Conservation (phyloP, 2,329 filamentous ascomycete species). For the Furcasterigmium furcatum region DNA sequence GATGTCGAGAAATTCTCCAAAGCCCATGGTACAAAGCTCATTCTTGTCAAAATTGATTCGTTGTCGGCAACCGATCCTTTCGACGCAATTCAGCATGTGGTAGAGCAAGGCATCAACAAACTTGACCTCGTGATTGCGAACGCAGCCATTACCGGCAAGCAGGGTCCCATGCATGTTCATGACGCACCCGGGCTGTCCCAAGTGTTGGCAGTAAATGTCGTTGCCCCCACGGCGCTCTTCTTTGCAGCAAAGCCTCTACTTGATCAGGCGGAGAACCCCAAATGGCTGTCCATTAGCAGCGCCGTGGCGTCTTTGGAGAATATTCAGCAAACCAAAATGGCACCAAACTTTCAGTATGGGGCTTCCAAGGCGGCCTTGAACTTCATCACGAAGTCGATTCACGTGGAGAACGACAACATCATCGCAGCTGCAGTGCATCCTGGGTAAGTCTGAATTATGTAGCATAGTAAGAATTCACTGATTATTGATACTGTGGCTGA, state of each 20-base stretch:
- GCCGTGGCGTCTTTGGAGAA: no score
- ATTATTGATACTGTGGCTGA: not conserved
- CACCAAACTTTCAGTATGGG: not conserved
- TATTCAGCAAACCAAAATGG: no score
- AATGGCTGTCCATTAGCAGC: constrained; percentile 23
- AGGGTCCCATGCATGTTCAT: not conserved
- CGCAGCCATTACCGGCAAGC: constrained; percentile 7
- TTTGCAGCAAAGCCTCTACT: constrained; percentile 27
- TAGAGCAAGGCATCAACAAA: constrained; percentile 19
- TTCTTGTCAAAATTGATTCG: constrained; percentile 27
- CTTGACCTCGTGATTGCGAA: constrained; percentile 26
- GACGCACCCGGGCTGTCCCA: not conserved
- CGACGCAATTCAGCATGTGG: constrained; percentile 19
- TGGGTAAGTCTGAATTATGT: not conserved
- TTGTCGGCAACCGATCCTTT: constrained; percentile 19
- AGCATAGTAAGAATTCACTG: no score
- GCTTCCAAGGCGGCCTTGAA: not conserved
- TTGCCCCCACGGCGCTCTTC: constrained; percentile 23
- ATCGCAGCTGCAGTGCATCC: not conserved
- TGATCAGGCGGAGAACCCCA: constrained; percentile 22
- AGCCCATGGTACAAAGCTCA: constrained; percentile 20
- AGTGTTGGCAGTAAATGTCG: constrained; percentile 10
- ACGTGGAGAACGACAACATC: not conserved
- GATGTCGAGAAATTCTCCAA: constrained; percentile 19
- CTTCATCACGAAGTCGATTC: not conserved